Evolutionary conservation across 805 yeast species (phyloP).

Genomic region (Candida loeiensis): DNA sequence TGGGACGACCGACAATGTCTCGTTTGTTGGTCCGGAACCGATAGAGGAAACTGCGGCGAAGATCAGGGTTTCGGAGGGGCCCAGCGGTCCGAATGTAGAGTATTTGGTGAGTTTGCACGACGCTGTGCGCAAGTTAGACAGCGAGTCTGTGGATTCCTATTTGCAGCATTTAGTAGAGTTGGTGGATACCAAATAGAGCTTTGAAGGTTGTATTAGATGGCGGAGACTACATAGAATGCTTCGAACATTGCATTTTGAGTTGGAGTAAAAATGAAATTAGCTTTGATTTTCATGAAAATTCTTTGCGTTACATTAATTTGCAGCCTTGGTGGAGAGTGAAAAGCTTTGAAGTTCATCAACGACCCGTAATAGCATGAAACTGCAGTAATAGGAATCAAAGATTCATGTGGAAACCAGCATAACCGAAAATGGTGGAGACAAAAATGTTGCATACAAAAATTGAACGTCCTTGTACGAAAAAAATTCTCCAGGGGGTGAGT

Average conservation of each 20-base stretch:
- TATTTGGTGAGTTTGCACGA: constrained; percentile 54
- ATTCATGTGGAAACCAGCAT: neutral
- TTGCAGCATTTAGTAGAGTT: constrained; percentile 28
- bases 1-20: constrained; percentile 75
- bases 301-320: no score
- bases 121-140: constrained; percentile 11
- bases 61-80: constrained; percentile 60
- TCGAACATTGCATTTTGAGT: no score
- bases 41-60: constrained; percentile 55
- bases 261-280: no score
- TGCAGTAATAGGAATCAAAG: no score
- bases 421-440: neutral
- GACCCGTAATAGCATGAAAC: no score
- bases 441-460: neutral
- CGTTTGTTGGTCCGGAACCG: constrained; percentile 81
- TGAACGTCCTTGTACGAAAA: constrained; percentile 12
- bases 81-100: constrained; percentile 77
- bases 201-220: no score
- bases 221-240: no score
- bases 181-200: constrained; percentile 7
- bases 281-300: no score
- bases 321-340: no score
- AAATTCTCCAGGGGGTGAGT: constrained; percentile 46
- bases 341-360: no score
- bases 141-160: neutral